Conservation (phyloP, 2,329 filamentous ascomycete genomes). For the Trichoderma sp. region DNA sequence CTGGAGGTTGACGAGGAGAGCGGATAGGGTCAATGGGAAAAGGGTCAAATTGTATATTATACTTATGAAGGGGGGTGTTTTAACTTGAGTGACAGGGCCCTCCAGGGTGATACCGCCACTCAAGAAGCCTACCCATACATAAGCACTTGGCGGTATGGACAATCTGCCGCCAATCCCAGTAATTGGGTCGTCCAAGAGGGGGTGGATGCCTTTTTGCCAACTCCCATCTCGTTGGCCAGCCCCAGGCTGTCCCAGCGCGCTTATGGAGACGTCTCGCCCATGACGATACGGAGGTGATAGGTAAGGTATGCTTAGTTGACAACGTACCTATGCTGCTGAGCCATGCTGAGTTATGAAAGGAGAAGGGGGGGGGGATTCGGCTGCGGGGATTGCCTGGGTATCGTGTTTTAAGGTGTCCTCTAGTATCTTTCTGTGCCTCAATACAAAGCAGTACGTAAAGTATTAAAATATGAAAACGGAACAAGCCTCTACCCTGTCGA, state of each 20-base stretch:
- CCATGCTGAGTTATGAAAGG: conserved; percentile 37
- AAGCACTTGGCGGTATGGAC: conserved; percentile 24
- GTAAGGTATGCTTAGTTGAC: conserved; percentile 10
- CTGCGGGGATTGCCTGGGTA: conserved; percentile 25
- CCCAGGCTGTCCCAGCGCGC: conserved; percentile 20
- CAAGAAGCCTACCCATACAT: conserved; percentile 25
- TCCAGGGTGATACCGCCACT: conserved; percentile 22
- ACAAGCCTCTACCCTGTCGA: conserved; percentile 5
- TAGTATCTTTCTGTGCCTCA: conserved; percentile 12
- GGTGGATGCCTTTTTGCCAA: conserved; percentile 9
- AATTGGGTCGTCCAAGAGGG: conserved; percentile 20
- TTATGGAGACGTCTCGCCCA: conserved; percentile 19
- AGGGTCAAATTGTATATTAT: conserved; percentile 25
- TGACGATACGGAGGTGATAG: conserved; percentile 7
- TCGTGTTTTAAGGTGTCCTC: conserved; percentile 21
- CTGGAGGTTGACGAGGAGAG: conserved; percentile 7
- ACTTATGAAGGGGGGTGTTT: conserved; percentile 26
- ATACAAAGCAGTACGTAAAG: conserved; percentile 21
- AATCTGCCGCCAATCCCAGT: conserved; percentile 15
- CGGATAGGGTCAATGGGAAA: conserved; percentile 11
- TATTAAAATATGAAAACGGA: neutral
- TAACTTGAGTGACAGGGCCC: conserved; percentile 23
- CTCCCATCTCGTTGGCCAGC: conserved; percentile 19
- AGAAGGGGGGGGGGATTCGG: neutral
- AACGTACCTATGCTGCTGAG: conserved; percentile 43